Base-by-base conservation (phyloP, 179 eudicot genomes). In the Patellifolia procumbens region DNA sequence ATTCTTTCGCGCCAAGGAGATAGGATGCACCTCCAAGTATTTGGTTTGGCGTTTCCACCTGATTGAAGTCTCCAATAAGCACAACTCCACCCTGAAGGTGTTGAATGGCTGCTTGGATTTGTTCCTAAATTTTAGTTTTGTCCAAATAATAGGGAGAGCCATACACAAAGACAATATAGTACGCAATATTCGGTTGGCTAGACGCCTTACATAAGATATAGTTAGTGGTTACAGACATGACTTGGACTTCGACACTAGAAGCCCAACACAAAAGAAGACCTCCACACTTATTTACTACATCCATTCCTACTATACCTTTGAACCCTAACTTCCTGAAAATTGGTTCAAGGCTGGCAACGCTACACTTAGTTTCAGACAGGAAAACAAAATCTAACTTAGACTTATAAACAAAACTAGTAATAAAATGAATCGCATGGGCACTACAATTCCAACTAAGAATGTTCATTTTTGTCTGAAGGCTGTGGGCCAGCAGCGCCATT, bases 171-270 rank as follows among this genome's bases (percentile, higher is more conserved):
- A 19, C 52, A 4, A 48, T 4, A 48, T 48, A 48, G 2, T 48
- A 48, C 0, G 1, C 0, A 48, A 1, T 0, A 0, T 0, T 15
- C 1, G 1, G 0, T 0, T 11, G 17, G 12, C 12, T 0, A 0
- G 0, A 9, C 3, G 16, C 16, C 2, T 13, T 48, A 11, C 52
- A 48, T 5, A 48, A 48, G 3, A 48, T 48, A 0, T 12, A 16
- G 3, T 48, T 48, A 1, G 19, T 0, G 3, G 3, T 4, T 12
- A 2, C 20, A 0, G 13, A 12, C 0, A 48, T 3, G 16, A 15
- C 52, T 0, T 1, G 4, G 1, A 48, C 52, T 9, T 1, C 52
- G 1, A 48, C 52, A 0, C 19, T 48, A 10, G 13, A 12, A 1
- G 20, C 3, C 52, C 52, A 48, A 15, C 16, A 48, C 2, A 48